Evolutionary conservation across 352 stramenopile species (phyloP), one percentile per base, ranked within the genome.

Genomic region (Phytophthora kernoviae): DNA sequence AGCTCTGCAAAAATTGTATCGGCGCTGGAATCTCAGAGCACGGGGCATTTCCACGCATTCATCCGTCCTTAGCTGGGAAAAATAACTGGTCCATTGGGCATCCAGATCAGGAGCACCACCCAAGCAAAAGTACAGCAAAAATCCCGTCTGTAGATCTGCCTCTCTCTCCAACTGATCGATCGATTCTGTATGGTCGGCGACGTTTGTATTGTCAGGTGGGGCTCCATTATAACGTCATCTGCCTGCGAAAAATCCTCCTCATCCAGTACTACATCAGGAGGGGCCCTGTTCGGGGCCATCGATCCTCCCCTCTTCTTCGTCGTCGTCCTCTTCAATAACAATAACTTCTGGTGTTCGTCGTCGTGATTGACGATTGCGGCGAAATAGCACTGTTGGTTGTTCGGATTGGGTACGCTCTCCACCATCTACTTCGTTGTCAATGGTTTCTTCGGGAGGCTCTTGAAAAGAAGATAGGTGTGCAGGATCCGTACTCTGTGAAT

Each of bases 291-390:
- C 7, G 64, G 59, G 17, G 63, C n/a, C 33, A 39, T 42, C 3
- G 26, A 30, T 14, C 15, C 8, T 10, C 0, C 48, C 68, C 8
- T 75, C 76, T n/a, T 81, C 72, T 47, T 82, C 67, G 6, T 73
- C 70, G 5, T 85, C 77, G 14, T 85, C 73, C 8, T 87, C 77
- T 70, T 90, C 80, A 69, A 90, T 90, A 24, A 90, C 69, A 44
- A 90, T 90, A 41, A 90, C 68, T 41, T 90, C 77, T 36, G 64
- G 56, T 14, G 43, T 52, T 24, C 54, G 58, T 0, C 40, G 42
- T 15, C 63, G 67, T 21, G 52, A 22, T 24, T 74, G 68, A 26
- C 77, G 70, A 46, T 46, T 75, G 20, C 67, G 67, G 34, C 67
- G 67, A 44, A 49, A 62, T 27, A 30, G 51, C 40, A 49, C 9